Conservation (phyloP, 2,329 filamentous ascomycete genomes). For the Calonectria ilicicola region DNA sequence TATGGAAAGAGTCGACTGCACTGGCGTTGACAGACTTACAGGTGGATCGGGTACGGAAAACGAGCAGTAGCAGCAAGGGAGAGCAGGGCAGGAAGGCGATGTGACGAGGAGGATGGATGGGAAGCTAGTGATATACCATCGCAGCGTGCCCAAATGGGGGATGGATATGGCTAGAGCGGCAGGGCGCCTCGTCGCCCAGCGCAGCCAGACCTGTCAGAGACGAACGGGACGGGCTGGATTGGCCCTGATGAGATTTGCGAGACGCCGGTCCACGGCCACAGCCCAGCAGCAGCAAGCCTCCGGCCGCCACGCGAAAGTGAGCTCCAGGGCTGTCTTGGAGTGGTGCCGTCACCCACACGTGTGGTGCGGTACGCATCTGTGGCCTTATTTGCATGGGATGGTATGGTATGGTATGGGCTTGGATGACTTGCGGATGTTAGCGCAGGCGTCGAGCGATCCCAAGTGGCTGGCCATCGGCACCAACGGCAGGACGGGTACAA, state of each 20-base stretch:
- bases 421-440: conserved; percentile 46
- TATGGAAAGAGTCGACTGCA: conserved; percentile 28
- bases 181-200: conserved; percentile 27
- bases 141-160: conserved; percentile 10
- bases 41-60: conserved; percentile 23
- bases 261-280: conserved; percentile 39
- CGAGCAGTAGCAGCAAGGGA: conserved; percentile 24
- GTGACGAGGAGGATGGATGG: conserved; percentile 21
- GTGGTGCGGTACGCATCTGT: conserved; percentile 39
- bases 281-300: conserved; percentile 31
- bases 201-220: conserved; percentile 32
- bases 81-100: conserved; percentile 20
- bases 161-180: conserved; percentile 25
- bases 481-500: conserved; percentile 41
- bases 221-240: conserved; percentile 31
- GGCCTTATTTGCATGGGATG: conserved; percentile 43
- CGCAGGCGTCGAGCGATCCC: conserved; percentile 40
- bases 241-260: conserved; percentile 40
- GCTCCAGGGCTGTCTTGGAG: conserved; percentile 33
- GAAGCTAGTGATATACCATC: conserved; percentile 31
- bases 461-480: conserved; percentile 39
- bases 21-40: conserved; percentile 25
- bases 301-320: conserved; percentile 37
- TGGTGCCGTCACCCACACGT: conserved; percentile 42
- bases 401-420: conserved; percentile 30